Conservation (phyloP, 257 asterid genomes). For the Solanum rostratum region DNA sequence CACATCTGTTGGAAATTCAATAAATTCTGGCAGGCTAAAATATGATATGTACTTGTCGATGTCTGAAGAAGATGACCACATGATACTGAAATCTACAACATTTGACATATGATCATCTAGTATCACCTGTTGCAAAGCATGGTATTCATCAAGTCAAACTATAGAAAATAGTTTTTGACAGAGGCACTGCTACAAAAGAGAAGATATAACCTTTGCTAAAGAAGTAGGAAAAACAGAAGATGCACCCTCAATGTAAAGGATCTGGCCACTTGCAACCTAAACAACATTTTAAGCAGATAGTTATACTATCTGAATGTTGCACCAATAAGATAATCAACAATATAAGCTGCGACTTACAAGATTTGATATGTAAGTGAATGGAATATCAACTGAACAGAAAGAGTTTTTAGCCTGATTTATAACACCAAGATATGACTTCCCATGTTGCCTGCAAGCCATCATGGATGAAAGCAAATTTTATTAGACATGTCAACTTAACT, state of each 20-base stretch:
- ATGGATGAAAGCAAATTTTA: not conserved
- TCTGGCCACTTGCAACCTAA: constrained; percentile 48
- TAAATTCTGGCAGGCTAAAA: constrained; percentile 64
- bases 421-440: constrained; percentile 73
- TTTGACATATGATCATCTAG: constrained; percentile 56
- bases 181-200: not conserved
- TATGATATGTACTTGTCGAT: constrained; percentile 31
- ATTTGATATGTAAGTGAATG: constrained; percentile 68
- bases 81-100: constrained; percentile 46
- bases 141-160: not conserved
- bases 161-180: not conserved
- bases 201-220: constrained; percentile 59
- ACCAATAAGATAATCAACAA: not conserved
- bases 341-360: constrained; percentile 30
- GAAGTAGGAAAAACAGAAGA: constrained; percentile 70
- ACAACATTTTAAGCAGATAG: not conserved
- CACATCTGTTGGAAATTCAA: constrained; percentile 84
- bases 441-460: constrained; percentile 54
- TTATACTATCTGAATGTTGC: not conserved
- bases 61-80: constrained; percentile 65
- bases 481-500: not conserved
- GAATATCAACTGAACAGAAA: constrained; percentile 46
- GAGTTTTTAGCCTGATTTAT: constrained; percentile 47
- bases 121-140: constrained; percentile 34
- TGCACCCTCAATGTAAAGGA: constrained; percentile 81